A percentile compares a stretch with the other conserved stretches of the same genome.
These are phyloP conservation scores for Penicillium ochrochloron DNA, from an alignment of 495 filamentous ascomycete species.

Conservation along the genomic window DNA sequence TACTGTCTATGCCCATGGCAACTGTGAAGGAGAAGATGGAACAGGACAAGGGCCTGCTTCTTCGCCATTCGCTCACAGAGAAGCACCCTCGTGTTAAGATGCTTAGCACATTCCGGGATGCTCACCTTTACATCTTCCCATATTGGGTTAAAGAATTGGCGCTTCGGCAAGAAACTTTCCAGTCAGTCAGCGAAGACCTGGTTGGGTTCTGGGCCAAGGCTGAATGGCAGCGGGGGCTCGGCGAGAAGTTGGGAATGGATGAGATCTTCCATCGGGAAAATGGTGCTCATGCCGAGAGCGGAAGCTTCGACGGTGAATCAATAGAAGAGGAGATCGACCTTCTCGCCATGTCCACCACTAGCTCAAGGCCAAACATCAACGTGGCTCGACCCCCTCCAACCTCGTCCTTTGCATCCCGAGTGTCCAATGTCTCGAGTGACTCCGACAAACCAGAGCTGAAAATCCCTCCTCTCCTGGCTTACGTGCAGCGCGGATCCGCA, in stretches of 20 bases:
- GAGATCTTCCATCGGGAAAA: conserved; percentile 59
- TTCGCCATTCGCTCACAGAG: conserved; percentile 72
- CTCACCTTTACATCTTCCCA: conserved; percentile 92
- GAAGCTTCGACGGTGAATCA: conserved; percentile 47
- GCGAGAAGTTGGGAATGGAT: conserved; percentile 72
- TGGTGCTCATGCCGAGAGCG: conserved; percentile 38
- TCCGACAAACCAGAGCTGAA: conserved; percentile 25
- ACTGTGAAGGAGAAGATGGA: conserved; percentile 80
- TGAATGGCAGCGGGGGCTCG: conserved; percentile 82
- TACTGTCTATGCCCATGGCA: conserved; percentile 79
- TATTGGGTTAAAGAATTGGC: conserved; percentile 89
- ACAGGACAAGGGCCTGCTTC: conserved; percentile 68
- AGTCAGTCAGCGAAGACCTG: conserved; percentile 89
- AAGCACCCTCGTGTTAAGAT: conserved; percentile 76
- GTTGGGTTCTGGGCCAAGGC: conserved; percentile 95
- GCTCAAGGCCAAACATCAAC: conserved; percentile 29
- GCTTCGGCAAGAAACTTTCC: conserved; percentile 73
- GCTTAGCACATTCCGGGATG: conserved; percentile 79
- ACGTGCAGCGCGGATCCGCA: conserved; percentile 62
- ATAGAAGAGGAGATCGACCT: conserved; percentile 67
- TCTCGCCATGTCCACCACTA: conserved; percentile 63
- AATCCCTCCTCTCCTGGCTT: conserved; percentile 74
- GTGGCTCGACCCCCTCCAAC: neutral
- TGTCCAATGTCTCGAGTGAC: conserved; percentile 28
- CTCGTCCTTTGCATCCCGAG: conserved; percentile 46